A percentile compares a stretch with the other conserved stretches of the same genome.
phyloP scores from a whole-genome alignment of 768 basidiomycete genomes.

The Termitomyces sp. region DNA sequence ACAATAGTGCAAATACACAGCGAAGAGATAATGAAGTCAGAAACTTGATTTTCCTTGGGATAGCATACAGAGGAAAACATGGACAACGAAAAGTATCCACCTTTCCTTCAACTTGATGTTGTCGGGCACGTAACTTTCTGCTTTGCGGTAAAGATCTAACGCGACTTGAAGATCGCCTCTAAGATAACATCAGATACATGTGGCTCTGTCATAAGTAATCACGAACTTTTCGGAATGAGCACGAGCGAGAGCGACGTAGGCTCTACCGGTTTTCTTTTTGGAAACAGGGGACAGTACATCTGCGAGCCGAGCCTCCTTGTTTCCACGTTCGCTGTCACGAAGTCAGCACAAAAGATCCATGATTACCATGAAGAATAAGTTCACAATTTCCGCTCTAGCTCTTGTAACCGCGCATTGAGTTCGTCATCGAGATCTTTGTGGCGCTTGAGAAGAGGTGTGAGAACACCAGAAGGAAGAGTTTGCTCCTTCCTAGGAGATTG shows the following conservation, averaged over 20 bases:
- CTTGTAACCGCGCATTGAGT: constrained; percentile 58
- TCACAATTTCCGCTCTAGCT: constrained; percentile 72
- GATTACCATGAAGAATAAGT: constrained; percentile 25
- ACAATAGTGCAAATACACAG: constrained; percentile 12
- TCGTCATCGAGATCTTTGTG: constrained; percentile 71
- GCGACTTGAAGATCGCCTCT: constrained; percentile 83
- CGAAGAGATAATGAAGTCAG: constrained; percentile 39
- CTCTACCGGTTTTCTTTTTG: constrained; percentile 78
- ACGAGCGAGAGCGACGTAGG: constrained; percentile 81
- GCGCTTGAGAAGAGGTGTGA: constrained; percentile 60
- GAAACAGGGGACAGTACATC: constrained; percentile 69
- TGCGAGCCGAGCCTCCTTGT: constrained; percentile 57
- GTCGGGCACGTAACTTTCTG: constrained; percentile 80
- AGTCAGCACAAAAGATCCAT: neutral
- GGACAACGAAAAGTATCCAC: constrained; percentile 73
- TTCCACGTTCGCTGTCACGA: constrained; percentile 51
- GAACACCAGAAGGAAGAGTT: constrained; percentile 44
- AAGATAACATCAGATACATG: constrained; percentile 5
- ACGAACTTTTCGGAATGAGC: constrained; percentile 78
- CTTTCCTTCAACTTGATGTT: constrained; percentile 84
- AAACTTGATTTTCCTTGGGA: constrained; percentile 34
- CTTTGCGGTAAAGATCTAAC: constrained; percentile 78
- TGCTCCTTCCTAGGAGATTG: constrained; percentile 35
- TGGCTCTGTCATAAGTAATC: neutral
- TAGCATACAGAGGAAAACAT: constrained; percentile 60